Evolutionary conservation across 352 stramenopile species (phyloP), one percentile per base, ranked within the genome.

Genomic region (Globisporangium spiculum): DNA sequence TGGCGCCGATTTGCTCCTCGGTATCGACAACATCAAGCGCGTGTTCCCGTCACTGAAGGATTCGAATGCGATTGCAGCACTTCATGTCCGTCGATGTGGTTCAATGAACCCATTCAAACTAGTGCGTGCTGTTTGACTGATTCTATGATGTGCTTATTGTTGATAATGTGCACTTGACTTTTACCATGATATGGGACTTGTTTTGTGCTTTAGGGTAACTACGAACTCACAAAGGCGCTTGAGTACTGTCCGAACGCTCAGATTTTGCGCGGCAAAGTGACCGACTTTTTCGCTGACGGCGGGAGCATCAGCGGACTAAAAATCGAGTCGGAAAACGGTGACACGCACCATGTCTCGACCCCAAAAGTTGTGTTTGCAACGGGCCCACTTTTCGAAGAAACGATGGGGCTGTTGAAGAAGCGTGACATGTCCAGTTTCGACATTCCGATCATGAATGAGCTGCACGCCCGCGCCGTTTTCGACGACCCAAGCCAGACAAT

Each of bases 31-130:
- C 53, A 75, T 92, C 56, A 62, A 68, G 20, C 60, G 62, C 12
- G 80, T 74, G 38, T 93, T 93, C 58, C 83, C 85, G 9, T 80
- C 86, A 34, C 68, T 93, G 16, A 77, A 82, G 27, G 56, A 84
- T 61, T 90, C 85, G 12, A 76, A 79, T 16, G 86, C 86, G 20
- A 56, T 87, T 8, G 83, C 70, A 1, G 83, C 83, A 20, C 68
- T 93, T 1, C 85, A 93, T 68, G 85, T 93, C 20, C 85, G 85
- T 27, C 81, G 85, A 20, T 90, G 82, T 56, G 85, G 85, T 0
- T 92, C 85, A 0, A 75, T 93, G 62, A 86, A 91, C 46, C 85
- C 77, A 12, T 85, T 90, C 36, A 91, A 91, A 44, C 65, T 91
- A 58, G 78, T 89, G 41, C 32, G 56, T 61, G 22, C 2, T 18